Evolutionary conservation across 768 basidiomycete species (phyloP).

Genomic region (Mycena kentingensis): DNA sequence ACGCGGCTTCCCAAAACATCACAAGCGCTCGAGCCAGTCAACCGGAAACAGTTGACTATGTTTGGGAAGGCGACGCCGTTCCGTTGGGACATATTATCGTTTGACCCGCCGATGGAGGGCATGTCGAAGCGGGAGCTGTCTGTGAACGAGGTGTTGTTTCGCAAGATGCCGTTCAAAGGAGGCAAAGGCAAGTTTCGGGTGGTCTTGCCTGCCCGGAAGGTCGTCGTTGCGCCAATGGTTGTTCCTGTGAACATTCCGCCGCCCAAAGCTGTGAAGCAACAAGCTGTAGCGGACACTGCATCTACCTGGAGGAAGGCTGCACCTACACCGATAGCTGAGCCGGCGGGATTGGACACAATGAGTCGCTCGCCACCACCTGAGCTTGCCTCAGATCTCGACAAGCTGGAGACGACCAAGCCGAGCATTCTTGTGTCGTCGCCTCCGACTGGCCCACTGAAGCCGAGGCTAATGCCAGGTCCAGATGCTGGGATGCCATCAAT

Average conservation of each 20-base stretch:
- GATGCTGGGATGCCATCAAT: too few relatives aligned
- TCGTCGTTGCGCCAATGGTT: slow-evolving; percentile 32
- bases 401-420: too few relatives aligned
- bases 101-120: slow-evolving; percentile 68
- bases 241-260: slow-evolving; percentile 32
- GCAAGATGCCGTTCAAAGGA: slow-evolving; percentile 40
- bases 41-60: slow-evolving; percentile 48
- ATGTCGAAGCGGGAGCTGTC: slow-evolving; percentile 64
- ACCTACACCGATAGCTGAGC: slow-evolving; percentile 24
- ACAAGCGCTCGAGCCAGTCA: slow-evolving; percentile 44
- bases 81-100: slow-evolving; percentile 69
- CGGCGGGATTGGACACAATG: slow-evolving; percentile 48
- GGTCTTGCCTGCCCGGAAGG: slow-evolving; percentile 39
- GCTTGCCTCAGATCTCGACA: slow-evolving; percentile 35
- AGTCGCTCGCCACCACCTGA: slow-evolving; percentile 73
- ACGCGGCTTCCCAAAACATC: slow-evolving; percentile 54
- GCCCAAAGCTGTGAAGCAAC: slow-evolving; percentile 24
- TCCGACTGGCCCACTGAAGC: slow-evolving; percentile 13
- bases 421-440: slow-evolving; percentile 26
- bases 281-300: slow-evolving; percentile 42
- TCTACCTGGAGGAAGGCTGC: slow-evolving; percentile 48
- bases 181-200: slow-evolving; percentile 45
- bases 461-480: too few relatives aligned
- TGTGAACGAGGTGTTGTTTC: slow-evolving; percentile 67
- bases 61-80: slow-evolving; percentile 43